Evolutionary conservation across 306 rosid genomes (phyloP).

Genomic region (Lagenaria siceraria): DNA sequence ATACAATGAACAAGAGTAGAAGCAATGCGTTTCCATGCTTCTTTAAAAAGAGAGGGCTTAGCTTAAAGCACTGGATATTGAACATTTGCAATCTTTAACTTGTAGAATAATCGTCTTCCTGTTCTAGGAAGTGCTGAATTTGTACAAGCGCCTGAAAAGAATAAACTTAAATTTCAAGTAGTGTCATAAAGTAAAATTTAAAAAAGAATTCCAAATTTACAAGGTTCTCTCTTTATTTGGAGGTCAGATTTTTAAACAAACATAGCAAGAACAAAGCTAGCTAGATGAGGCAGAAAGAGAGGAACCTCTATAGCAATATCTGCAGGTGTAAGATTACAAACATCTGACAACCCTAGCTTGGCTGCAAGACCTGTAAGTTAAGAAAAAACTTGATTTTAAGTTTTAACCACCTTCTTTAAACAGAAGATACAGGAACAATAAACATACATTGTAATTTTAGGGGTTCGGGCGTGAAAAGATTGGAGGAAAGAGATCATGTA

Average conservation of each 20-base stretch:
- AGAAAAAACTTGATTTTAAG: not conserved
- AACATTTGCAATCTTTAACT: slow-evolving; percentile 13
- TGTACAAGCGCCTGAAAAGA: slow-evolving; percentile 65
- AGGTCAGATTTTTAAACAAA: slow-evolving; percentile 1
- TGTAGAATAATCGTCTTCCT: slow-evolving; percentile 24
- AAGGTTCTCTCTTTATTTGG: not conserved
- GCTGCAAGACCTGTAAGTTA: slow-evolving; percentile 56
- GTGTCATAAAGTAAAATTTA: not conserved
- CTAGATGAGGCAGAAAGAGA: slow-evolving; percentile 14
- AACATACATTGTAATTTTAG: not conserved
- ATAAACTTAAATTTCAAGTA: not conserved
- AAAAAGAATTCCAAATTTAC: not conserved
- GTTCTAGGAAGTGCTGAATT: slow-evolving; percentile 42
- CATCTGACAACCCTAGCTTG: slow-evolving; percentile 46
- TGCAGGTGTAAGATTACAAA: slow-evolving; percentile 55
- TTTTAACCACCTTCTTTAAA: not conserved
- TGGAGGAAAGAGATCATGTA: not conserved
- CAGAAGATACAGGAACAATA: not conserved
- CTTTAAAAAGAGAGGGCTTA: not conserved
- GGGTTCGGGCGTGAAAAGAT: not conserved
- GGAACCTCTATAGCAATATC: slow-evolving; percentile 78
- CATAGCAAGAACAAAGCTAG: slow-evolving; percentile 7
- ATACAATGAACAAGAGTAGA: not conserved
- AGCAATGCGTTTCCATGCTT: not conserved
- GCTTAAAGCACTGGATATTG: not conserved